phyloP scores from a whole-genome alignment of 2,329 filamentous ascomycete species.

The Neopestalotiopsis clavispora region DNA sequence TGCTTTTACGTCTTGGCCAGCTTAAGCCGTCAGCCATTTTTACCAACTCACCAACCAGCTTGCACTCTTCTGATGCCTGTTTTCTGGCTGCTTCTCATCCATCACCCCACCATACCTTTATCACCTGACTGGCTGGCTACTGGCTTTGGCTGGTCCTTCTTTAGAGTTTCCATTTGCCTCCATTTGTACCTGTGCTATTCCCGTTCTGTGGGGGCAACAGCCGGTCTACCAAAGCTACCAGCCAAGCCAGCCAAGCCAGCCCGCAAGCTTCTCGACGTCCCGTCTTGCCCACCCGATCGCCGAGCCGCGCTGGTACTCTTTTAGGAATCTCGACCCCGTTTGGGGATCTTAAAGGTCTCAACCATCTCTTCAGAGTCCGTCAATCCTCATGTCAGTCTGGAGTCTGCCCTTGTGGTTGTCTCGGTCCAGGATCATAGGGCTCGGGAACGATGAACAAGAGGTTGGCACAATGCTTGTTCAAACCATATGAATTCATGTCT shows the following conservation, averaged over 20 bases:
- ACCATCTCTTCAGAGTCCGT: background rate
- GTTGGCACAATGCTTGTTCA: background rate
- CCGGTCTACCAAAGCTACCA: background rate
- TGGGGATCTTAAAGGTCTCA: background rate
- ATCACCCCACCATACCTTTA: too few relatives aligned
- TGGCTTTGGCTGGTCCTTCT: background rate
- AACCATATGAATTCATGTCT: background rate
- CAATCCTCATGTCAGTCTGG: background rate
- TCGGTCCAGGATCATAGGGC: background rate
- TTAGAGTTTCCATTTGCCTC: background rate
- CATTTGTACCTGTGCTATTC: constrained; percentile 1
- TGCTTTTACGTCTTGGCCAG: background rate
- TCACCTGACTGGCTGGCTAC: background rate
- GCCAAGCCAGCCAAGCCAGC: background rate
- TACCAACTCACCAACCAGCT: background rate
- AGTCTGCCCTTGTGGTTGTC: background rate
- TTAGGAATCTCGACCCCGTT: background rate
- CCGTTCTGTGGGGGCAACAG: background rate
- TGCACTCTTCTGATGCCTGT: too few relatives aligned
- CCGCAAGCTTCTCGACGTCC: background rate
- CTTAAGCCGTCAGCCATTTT: too few relatives aligned
- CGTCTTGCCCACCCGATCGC: background rate
- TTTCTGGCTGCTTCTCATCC: too few relatives aligned
- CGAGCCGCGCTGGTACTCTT: background rate
- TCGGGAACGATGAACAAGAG: background rate